phyloP scores from a whole-genome alignment of 2,329 filamentous ascomycete genomes.

The Phialophora expanda region DNA sequence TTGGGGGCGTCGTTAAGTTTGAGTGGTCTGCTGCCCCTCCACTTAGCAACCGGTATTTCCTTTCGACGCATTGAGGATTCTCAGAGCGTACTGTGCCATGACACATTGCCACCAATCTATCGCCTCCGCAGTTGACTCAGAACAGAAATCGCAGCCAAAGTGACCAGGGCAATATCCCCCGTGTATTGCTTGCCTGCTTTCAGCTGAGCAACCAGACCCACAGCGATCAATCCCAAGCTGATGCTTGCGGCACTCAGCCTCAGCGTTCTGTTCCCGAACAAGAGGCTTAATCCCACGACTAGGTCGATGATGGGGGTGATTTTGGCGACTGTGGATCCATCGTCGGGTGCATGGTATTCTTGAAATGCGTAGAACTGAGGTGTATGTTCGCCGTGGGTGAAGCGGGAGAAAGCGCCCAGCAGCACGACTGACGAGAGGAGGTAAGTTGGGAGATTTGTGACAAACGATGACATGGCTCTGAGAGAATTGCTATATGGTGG shows the following conservation, averaged over 20 bases:
- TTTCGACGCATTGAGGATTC: neutral
- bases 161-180: slow-evolving; percentile 17
- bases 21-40: neutral
- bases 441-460: slow-evolving; percentile 25
- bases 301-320: slow-evolving; percentile 19
- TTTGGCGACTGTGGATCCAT: slow-evolving; percentile 18
- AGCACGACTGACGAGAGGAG: slow-evolving; percentile 25
- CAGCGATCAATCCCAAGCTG: slow-evolving; percentile 10
- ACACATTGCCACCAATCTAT: neutral
- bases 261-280: slow-evolving; percentile 11
- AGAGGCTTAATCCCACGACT: slow-evolving; percentile 17
- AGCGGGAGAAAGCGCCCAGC: slow-evolving; percentile 28
- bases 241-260: slow-evolving; percentile 13
- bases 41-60: neutral
- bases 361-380: slow-evolving; percentile 29
- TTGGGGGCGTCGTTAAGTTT: too few relatives aligned
- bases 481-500: neutral
- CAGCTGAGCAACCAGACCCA: slow-evolving; percentile 15
- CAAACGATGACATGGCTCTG: slow-evolving; percentile 1
- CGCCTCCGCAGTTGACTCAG: neutral
- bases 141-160: slow-evolving; percentile 8
- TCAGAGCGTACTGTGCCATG: neutral
- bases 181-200: slow-evolving; percentile 21
- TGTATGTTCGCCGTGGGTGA: slow-evolving; percentile 30
- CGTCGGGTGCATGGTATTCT: slow-evolving; percentile 28